A percentile compares a stretch with the other conserved stretches of the same genome.
phyloP scores from a whole-genome alignment of 225 moss, liverwort and hornwort genomes.

The Rhytidiadelphus loreus region DNA sequence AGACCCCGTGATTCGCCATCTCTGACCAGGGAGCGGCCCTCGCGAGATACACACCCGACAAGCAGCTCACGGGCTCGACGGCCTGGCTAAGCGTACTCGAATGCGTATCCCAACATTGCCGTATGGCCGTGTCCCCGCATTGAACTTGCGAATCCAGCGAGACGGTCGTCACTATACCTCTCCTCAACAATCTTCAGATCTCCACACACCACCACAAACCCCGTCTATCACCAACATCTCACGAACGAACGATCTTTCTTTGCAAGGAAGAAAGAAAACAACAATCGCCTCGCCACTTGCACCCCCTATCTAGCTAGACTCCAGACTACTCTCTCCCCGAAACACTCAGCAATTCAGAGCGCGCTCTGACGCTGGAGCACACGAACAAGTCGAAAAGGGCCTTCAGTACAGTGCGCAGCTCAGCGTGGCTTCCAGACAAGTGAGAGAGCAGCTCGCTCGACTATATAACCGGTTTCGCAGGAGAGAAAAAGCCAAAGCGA shows the following conservation, averaged over 20 bases:
- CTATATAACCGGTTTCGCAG: not conserved
- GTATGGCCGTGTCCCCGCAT: conserved; percentile 7
- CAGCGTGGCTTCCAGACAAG: conserved; percentile 3
- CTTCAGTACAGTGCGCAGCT: not conserved
- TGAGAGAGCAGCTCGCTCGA: not conserved
- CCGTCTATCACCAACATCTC: not conserved
- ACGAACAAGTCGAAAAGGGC: not conserved
- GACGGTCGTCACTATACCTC: not conserved
- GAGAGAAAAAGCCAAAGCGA: not conserved
- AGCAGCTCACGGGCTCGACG: not conserved
- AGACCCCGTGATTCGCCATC: conserved; percentile 19
- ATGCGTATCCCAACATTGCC: conserved; percentile 32
- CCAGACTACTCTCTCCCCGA: not conserved
- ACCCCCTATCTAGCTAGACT: not conserved
- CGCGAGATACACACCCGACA: not conserved
- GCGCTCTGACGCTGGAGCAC: not conserved
- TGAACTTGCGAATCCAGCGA: conserved; percentile 33
- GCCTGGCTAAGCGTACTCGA: not conserved
- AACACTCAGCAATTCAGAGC: not conserved
- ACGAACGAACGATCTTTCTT: not conserved
- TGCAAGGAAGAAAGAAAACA: not conserved
- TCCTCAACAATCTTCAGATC: conserved; percentile 3
- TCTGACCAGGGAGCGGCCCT: conserved; percentile 5
- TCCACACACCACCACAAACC: not conserved
- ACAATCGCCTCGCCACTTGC: not conserved